A percentile compares a stretch with the other conserved stretches of the same genome.
Conservation (phyloP, 306 rosid species). For the Dryas octopetala region DNA sequence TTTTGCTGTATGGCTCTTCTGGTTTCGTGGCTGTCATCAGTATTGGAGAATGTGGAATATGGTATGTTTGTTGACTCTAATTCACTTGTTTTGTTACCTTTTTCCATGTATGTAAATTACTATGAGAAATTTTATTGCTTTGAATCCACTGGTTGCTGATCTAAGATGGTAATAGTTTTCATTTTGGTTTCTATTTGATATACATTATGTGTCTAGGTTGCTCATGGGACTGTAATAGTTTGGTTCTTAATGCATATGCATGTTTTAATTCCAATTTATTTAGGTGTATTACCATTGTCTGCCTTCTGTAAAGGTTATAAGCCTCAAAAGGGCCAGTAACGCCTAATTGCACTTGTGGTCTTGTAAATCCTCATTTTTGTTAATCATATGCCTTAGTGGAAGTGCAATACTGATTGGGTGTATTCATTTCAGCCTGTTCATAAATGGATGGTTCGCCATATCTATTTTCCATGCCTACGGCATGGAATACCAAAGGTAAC, state of each 20-base stretch:
- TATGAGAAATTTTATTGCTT: background rate
- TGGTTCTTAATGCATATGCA: background rate
- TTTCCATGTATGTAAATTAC: background rate
- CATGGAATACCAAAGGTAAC: conserved; percentile 83
- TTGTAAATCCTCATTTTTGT: background rate
- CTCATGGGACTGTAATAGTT: background rate
- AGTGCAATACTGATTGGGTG: conserved; percentile 7
- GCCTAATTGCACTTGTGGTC: background rate
- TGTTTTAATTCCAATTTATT: background rate
- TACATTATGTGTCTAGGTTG: background rate
- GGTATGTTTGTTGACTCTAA: conserved; percentile 51
- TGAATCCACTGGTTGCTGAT: background rate
- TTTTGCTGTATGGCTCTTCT: conserved; percentile 37
- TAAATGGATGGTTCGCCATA: conserved; percentile 97
- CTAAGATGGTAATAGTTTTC: background rate
- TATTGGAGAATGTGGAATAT: conserved; percentile 99
- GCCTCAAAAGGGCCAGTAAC: background rate
- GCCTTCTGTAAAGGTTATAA: background rate
- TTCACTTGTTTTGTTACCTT: background rate
- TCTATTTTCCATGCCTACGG: conserved; percentile 85
- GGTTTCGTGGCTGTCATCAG: conserved; percentile 58
- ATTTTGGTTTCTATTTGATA: background rate
- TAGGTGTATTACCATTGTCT: background rate
- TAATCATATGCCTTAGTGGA: background rate
- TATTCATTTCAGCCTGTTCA: conserved; percentile 78